phyloP scores from a whole-genome alignment of 1,284 basidiomycete genomes.

The Grifola frondosa region DNA sequence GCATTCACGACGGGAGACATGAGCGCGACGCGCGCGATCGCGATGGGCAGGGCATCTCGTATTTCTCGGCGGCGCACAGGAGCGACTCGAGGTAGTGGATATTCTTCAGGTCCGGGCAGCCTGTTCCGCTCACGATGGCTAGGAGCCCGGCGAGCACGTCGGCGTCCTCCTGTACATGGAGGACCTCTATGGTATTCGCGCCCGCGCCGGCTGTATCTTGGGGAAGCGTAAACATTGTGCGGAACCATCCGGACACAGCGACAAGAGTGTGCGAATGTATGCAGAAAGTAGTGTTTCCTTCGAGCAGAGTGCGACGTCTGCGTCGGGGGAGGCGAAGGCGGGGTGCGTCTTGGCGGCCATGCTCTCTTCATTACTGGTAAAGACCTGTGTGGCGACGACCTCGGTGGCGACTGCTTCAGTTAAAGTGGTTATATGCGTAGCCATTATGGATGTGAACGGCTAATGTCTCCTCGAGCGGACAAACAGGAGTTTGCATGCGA shows the following conservation, averaged over 20 bases:
- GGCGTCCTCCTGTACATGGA: slow-evolving; percentile 51
- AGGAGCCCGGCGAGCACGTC: slow-evolving; percentile 50
- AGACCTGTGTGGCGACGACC: too few species aligned
- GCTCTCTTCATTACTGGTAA: too few species aligned
- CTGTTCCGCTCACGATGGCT: slow-evolving; percentile 54
- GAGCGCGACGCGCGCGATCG: slow-evolving; percentile 49
- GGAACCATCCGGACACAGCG: slow-evolving; percentile 59
- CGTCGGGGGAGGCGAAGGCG: slow-evolving; percentile 42
- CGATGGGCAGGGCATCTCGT: slow-evolving; percentile 58
- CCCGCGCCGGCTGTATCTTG: slow-evolving; percentile 29
- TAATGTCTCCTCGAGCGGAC: too few species aligned
- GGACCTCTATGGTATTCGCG: slow-evolving; percentile 30
- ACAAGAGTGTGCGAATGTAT: slow-evolving; percentile 52
- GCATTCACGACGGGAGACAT: slow-evolving; percentile 43
- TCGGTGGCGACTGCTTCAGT: too few species aligned
- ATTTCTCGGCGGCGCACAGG: slow-evolving; percentile 59
- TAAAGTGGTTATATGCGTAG: too few species aligned
- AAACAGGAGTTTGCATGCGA: too few species aligned
- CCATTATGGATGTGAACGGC: too few species aligned
- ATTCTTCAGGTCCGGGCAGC: slow-evolving; percentile 43
- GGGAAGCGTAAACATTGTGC: slow-evolving; percentile 52
- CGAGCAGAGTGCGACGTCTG: slow-evolving; percentile 46
- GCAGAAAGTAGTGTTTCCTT: slow-evolving; percentile 46
- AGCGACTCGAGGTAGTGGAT: slow-evolving; percentile 50
- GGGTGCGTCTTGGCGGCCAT: too few species aligned